Evolutionary conservation across 176 grass and related monocot species (phyloP), one percentile per base, ranked within the genome.

Genomic region (Zizania latifolia): DNA sequence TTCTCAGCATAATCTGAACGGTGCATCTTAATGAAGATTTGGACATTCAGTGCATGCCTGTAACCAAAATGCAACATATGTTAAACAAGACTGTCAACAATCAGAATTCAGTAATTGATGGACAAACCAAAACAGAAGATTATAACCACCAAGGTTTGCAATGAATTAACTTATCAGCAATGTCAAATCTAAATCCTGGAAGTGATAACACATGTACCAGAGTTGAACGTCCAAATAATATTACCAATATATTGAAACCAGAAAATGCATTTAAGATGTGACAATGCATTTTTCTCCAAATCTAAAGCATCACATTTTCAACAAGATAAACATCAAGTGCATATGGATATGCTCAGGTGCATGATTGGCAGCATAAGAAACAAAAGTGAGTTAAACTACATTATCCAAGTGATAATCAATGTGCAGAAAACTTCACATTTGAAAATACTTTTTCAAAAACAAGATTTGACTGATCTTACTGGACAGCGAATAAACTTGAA

Each of bases 1-100:
- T 96, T 88, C 76, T 97, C 86, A 50, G 89, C 90, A 82, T 86
- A 83, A 71, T 92, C 90, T 81, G 78, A 90, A 31, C 86, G 87
- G 51, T 88, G 81, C 78, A 96, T 90, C 72, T 90, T 90, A 76
- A 93, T 83, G 79, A 88, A 92, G 54, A 92, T 90, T 43, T 92
- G 89, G 39, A 82, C 78, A 71, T 90, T 90, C 64, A 93, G 71
- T 32, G 87, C 81, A 86, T 88, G 90, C 71, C 83, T 85, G 63
- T 62, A 86, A 85, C n/a, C 63, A 85, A 62, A 19, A 16, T 22
- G 21, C 22, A 50, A 74, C 19, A 82, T 23, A 5, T 70, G 15
- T 22, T 29, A 58, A 7, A 46, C 24, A 5, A 38, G 56, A 65
- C 51, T 12, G 48, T 66, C n/a, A 82, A 77, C 24, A 73, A 61